Evolutionary conservation across 495 filamentous ascomycete species (phyloP), one percentile per base, ranked within the genome.

Genomic region (Chaetomium fimeti): DNA sequence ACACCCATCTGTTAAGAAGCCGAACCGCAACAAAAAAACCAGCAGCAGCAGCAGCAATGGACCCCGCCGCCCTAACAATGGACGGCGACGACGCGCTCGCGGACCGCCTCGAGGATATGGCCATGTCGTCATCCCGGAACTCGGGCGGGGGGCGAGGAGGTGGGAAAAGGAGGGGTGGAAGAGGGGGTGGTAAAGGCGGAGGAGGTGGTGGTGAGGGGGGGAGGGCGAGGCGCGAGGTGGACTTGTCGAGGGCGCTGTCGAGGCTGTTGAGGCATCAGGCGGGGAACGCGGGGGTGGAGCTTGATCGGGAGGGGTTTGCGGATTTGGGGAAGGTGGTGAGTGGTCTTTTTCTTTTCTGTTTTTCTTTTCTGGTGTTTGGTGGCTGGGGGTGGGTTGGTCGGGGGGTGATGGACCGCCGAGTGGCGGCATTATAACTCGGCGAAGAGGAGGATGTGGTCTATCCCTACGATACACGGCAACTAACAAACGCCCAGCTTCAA

Each of bases 231-330:
- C 77, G 91, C 38, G 84, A 89, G 48, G 82, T 89, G 11, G 79
- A 80, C 38, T 81, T 97, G 54, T 96, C 91, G 9, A 95, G 92
- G 72, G 88, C 91, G 28, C 74, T 98, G 58, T 90, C 87, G 62
- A 85, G 82, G 67, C 78, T 97, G 0, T 82, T 98, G 20, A 83
- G 94, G 25, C 94, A 98, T 75, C 91, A 88, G 53, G 94, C 95
- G 7, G 81, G 85, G 66, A 86, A 85, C 60, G 91, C 91, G 69
- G 90, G 91, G 0, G 74, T 98, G 54, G 82, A 79, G 68, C 80
- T 98, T 25, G 89, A 92, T 68, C 77, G 73, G 5, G 88, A 91
- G 66, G 94, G 95, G 7, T 98, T 88, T 71, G 91, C 88, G 16
- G 87, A 85, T 67, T 82, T 97, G 20, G 84, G 84, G 60, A 86